Conservation (phyloP, 192 early-diverging fungal genomes). For the Podila epigama region DNA sequence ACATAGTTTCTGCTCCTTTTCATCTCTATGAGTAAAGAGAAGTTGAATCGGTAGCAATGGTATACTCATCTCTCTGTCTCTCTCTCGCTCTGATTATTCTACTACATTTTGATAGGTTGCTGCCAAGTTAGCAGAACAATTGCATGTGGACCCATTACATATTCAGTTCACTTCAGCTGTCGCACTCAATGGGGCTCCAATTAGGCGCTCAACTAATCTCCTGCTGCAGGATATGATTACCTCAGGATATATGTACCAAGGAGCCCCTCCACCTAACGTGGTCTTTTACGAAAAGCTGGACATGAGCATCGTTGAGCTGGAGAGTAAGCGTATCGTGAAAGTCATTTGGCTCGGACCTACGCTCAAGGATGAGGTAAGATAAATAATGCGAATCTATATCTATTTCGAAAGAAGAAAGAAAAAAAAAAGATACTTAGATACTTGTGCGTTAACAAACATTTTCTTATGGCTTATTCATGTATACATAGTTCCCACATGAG, state of each 20-base stretch:
- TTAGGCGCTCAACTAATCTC: constrained; percentile 38
- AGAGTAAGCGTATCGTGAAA: constrained; percentile 76
- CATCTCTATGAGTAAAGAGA: constrained; percentile 73
- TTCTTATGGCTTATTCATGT: neutral
- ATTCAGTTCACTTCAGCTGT: constrained; percentile 71
- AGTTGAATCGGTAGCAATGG: constrained; percentile 62
- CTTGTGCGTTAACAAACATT: neutral
- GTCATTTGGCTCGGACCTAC: constrained; percentile 71
- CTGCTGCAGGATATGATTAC: constrained; percentile 51
- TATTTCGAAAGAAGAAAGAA: too few species aligned
- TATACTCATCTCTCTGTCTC: neutral
- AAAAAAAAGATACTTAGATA: too few species aligned
- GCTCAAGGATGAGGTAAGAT: constrained; percentile 69
- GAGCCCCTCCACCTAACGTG: constrained; percentile 36
- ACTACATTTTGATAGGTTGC: constrained; percentile 52
- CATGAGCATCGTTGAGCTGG: constrained; percentile 81
- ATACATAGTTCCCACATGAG: constrained; percentile 53
- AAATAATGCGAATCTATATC: neutral
- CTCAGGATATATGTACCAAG: constrained; percentile 19
- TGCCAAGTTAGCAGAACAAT: constrained; percentile 62
- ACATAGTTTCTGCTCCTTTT: neutral
- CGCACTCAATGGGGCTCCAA: constrained; percentile 20
- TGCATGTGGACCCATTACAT: constrained; percentile 71
- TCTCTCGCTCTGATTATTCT: constrained; percentile 35
- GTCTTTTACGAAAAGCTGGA: constrained; percentile 89